Conservation (phyloP, 176 grass and related monocot species). For the Melocanna baccifera region DNA sequence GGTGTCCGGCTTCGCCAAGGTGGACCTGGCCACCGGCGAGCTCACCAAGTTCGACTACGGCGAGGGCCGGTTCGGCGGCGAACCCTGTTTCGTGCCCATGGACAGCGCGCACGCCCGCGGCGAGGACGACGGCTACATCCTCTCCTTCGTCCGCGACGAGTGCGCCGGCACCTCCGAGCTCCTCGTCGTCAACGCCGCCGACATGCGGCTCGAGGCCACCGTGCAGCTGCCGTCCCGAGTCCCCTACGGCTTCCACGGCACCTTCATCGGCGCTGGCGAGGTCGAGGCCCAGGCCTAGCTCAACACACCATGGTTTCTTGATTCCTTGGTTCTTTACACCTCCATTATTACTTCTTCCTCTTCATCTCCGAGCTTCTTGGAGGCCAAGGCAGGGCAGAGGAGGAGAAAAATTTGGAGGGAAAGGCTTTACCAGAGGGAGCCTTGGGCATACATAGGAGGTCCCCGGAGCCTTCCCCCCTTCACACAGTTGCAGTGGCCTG, state of each 20-base stretch:
- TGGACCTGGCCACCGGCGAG: slow-evolving; percentile 71
- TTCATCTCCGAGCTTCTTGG: not conserved
- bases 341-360: not conserved
- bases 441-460: slow-evolving; percentile 32
- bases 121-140: slow-evolving; percentile 77
- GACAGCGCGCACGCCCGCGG: slow-evolving; percentile 12
- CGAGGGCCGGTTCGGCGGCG: slow-evolving; percentile 62
- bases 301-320: not conserved
- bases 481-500: slow-evolving; percentile 11
- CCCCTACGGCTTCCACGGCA: slow-evolving; percentile 92
- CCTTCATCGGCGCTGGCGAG: slow-evolving; percentile 58
- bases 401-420: slow-evolving; percentile 18
- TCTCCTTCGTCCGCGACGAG: slow-evolving; percentile 68
- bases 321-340: slow-evolving; percentile 36
- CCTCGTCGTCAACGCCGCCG: slow-evolving; percentile 60
- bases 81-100: slow-evolving; percentile 76
- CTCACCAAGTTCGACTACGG: slow-evolving; percentile 58
- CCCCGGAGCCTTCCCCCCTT: slow-evolving; percentile 34
- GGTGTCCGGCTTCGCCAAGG: slow-evolving; percentile 96
- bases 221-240: slow-evolving; percentile 81
- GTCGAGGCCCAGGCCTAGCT: slow-evolving; percentile 53
- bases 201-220: slow-evolving; percentile 76
- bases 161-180: slow-evolving; percentile 47
- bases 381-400: not conserved
- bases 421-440: slow-evolving; percentile 52